phyloP scores from a whole-genome alignment of 2,329 filamentous ascomycete genomes.

The Lasiodiplodia sp. region DNA sequence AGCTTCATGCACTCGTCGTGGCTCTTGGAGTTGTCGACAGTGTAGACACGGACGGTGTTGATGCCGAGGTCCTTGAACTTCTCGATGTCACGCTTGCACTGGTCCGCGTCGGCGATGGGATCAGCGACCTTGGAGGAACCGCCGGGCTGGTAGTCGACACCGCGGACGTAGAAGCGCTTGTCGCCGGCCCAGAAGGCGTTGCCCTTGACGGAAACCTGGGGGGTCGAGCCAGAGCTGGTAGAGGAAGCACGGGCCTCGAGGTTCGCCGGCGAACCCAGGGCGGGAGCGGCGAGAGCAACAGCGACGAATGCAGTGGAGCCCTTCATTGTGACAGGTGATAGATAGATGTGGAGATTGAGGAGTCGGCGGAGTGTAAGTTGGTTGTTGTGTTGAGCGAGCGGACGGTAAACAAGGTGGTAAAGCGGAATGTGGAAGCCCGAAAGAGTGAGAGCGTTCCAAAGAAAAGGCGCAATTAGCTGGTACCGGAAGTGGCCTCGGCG shows the following conservation, averaged over 20 bases:
- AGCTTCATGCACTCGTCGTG: conserved; percentile 87
- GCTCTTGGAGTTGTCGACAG: conserved; percentile 81
- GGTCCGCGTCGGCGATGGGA: conserved; percentile 73
- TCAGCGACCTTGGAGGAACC: conserved; percentile 71
- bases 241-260: conserved; percentile 44
- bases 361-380: conserved; percentile 2
- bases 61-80: conserved; percentile 86
- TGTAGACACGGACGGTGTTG: conserved; percentile 93
- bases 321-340: conserved; percentile 59
- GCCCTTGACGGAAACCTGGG: conserved; percentile 68
- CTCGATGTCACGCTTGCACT: conserved; percentile 80
- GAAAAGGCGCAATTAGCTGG: conserved; percentile 26
- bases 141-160: conserved; percentile 71
- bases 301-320: conserved; percentile 55
- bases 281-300: conserved; percentile 55
- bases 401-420: conserved; percentile 10
- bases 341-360: background rate
- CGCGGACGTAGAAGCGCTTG: conserved; percentile 67
- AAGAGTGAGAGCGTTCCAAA: conserved; percentile 31
- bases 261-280: conserved; percentile 51
- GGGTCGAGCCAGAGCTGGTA: conserved; percentile 54
- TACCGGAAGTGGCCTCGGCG: conserved; percentile 13
- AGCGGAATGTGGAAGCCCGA: conserved; percentile 27
- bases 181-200: conserved; percentile 71
- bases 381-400: conserved; percentile 19